phyloP scores from a whole-genome alignment of 1,284 basidiomycete genomes.

The Puccinia triticina region DNA sequence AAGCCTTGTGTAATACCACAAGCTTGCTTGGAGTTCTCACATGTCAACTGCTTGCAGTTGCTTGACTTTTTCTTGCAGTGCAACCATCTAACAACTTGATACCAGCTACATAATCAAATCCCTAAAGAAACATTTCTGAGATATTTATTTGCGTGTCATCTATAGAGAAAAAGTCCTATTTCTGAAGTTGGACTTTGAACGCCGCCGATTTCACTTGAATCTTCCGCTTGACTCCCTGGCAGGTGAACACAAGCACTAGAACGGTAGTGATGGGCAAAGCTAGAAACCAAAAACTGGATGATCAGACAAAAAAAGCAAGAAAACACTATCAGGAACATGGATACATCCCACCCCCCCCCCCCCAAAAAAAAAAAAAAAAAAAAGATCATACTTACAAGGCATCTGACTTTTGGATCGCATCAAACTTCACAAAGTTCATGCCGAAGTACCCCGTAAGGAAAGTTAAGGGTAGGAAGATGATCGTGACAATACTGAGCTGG shows the following conservation, averaged over 20 bases:
- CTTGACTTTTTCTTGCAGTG: too few species aligned
- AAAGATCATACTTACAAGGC: constrained; percentile 6
- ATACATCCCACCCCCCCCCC: too few species aligned
- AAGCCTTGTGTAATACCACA: too few species aligned
- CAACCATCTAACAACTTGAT: too few species aligned
- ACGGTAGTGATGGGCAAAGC: constrained; percentile 36
- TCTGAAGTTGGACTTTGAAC: background rate
- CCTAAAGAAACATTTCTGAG: too few species aligned
- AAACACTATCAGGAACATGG: background rate
- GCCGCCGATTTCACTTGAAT: background rate
- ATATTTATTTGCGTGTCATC: too few species aligned
- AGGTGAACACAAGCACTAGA: constrained; percentile 20
- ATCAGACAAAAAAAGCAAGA: background rate
- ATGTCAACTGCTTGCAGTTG: too few species aligned
- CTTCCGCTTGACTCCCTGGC: constrained; percentile 6
- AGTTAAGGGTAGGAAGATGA: constrained; percentile 40
- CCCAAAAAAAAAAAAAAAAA: background rate
- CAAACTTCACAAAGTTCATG: constrained; percentile 41
- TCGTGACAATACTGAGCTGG: constrained; percentile 46
- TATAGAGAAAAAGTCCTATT: background rate
- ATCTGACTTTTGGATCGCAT: constrained; percentile 35
- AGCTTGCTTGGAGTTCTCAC: too few species aligned
- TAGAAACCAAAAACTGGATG: constrained; percentile 41
- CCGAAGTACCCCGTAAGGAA: constrained; percentile 45
- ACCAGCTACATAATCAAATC: too few species aligned